A percentile compares a stretch with the other conserved stretches of the same genome.
These are phyloP conservation scores for Cyclotella sp. DNA, from an alignment of 108 stramenopile species.

Conservation along the genomic window DNA sequence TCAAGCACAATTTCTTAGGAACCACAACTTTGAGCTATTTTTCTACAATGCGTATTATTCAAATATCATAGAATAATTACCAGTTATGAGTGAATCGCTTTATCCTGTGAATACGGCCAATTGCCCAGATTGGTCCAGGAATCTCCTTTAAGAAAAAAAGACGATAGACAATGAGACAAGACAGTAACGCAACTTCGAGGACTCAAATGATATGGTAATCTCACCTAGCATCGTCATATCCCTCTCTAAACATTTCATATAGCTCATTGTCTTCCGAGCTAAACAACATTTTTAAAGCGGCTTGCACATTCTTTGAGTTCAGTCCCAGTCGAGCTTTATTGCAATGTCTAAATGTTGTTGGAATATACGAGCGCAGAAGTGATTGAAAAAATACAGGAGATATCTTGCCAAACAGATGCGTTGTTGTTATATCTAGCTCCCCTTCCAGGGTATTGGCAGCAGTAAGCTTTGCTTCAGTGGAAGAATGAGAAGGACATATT, in stretches of 20 bases:
- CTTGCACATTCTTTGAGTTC: conserved; percentile 30
- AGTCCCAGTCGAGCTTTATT: conserved; percentile 36
- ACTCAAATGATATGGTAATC: not conserved
- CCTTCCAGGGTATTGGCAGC: not conserved
- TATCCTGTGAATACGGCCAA: conserved; percentile 13
- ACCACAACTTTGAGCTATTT: too few species aligned
- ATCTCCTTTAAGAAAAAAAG: conserved; percentile 25
- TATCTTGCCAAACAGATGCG: not conserved
- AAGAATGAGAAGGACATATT: conserved; percentile 51
- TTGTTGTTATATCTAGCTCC: not conserved
- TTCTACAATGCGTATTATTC: too few species aligned
- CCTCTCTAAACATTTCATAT: conserved; percentile 41
- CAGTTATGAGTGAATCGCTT: not conserved
- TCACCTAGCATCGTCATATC: conserved; percentile 60
- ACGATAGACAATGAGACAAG: not conserved
- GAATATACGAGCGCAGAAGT: conserved; percentile 34
- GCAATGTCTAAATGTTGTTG: conserved; percentile 45
- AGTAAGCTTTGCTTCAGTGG: conserved; percentile 8
- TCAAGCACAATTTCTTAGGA: too few species aligned
- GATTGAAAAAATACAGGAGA: conserved; percentile 13
- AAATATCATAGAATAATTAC: too few species aligned
- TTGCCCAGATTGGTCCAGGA: conserved; percentile 27
- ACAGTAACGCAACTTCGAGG: not conserved
- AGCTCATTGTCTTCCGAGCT: conserved; percentile 50
- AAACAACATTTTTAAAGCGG: conserved; percentile 45